Evolutionary conservation across 306 rosid genomes (phyloP), one percentile per base, ranked within the genome.

Genomic region (Arachis stenosperma): DNA sequence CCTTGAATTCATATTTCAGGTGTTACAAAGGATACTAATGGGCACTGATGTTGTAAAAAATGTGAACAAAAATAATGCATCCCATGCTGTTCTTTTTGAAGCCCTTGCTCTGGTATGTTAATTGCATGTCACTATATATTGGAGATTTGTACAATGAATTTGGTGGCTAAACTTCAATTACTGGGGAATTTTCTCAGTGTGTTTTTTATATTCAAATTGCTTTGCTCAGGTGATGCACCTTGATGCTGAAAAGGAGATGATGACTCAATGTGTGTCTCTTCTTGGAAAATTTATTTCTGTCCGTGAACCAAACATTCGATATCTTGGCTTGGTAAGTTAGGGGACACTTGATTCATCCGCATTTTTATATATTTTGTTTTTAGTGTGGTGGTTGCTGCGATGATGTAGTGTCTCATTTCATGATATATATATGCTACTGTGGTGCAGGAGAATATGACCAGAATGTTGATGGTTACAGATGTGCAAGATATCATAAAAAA

Each of bases 211-310:
- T 69, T 81, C 66, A 43, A 36, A 82, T 78, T 75, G 50, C 64
- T 77, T 63, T 60, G 42, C 81, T 75, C 85, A 95, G 99, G 99
- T 95, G 76, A 95, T 95, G 99, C 98, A 95, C 86, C 99, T 95
- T 61, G 99, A 95, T 91, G 99, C 99, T 86, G 99, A 91, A 70
- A 91, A 95, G 76, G 99, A 91, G 90, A 95, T 95, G 99, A 91
- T 95, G 99, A 91, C 99, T 78, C 99, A 95, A 68, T 95, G 99
- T 65, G 99, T 91, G 81, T 98, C 99, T 37, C 98, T 95, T 79
- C 98, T 95, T 74, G 99, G 99, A 76, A 95, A 95, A 75, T 91
- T 95, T 81, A 95, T 95, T 80, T 98, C 99, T 65, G 99, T 95
- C 46, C 99, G 98, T 51, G 99, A 95, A 81, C 99, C 99, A 65